phyloP scores from a whole-genome alignment of 306 rosid genomes.

The Castanospermum australe region DNA sequence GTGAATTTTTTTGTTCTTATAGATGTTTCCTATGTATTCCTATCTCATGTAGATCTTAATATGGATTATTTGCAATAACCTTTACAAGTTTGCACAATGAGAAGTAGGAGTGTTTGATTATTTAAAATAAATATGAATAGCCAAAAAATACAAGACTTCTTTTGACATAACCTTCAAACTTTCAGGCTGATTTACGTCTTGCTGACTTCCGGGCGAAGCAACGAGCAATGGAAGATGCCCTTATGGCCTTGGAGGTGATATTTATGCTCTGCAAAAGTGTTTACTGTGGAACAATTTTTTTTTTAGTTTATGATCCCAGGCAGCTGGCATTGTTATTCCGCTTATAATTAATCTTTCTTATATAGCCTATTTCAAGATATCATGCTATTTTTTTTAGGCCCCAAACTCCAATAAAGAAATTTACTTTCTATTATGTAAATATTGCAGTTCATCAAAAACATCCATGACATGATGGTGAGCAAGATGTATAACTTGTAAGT shows the following conservation, averaged over 20 bases:
- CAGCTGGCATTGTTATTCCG: background rate
- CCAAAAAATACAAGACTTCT: background rate
- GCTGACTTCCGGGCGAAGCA: constrained; percentile 91
- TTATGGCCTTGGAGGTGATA: constrained; percentile 89
- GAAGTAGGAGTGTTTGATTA: background rate
- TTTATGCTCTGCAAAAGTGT: constrained; percentile 10
- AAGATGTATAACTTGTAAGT: constrained; percentile 71
- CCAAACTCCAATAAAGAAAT: constrained; percentile 15
- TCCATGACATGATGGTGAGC: constrained; percentile 76
- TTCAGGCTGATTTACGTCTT: constrained; percentile 88
- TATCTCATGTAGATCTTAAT: constrained; percentile 1
- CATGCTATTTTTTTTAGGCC: background rate
- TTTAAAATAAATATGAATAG: constrained; percentile 1
- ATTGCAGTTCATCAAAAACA: constrained; percentile 80
- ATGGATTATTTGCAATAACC: background rate
- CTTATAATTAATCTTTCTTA: background rate
- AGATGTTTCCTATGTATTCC: constrained; percentile 11
- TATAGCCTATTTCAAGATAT: background rate
- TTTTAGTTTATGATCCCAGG: background rate
- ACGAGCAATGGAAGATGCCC: constrained; percentile 95
- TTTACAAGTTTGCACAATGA: background rate
- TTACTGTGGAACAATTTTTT: background rate
- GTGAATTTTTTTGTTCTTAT: background rate
- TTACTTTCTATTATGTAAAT: constrained; percentile 10
- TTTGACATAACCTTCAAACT: constrained; percentile 32